Conservation (phyloP, 2,329 filamentous ascomycete genomes). For the Diaporthe sp. region DNA sequence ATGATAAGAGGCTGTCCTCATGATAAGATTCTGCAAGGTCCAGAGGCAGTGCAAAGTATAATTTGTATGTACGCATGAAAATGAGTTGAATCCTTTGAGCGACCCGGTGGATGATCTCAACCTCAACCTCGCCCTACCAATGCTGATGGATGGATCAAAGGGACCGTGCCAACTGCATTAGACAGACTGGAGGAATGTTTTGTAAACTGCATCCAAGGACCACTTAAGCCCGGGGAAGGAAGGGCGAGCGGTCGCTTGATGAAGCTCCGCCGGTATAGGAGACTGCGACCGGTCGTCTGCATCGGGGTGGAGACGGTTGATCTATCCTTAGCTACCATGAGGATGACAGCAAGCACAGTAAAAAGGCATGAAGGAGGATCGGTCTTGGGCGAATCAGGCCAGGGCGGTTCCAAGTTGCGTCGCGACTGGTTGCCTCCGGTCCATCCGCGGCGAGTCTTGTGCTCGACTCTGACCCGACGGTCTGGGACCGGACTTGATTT, state of each 20-base stretch:
- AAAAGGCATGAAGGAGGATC: not conserved
- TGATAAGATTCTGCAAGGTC: not conserved
- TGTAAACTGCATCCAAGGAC: not conserved
- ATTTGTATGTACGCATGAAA: not conserved
- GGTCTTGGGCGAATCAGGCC: not conserved
- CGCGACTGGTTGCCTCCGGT: not conserved
- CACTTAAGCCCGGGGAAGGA: not conserved
- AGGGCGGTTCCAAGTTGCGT: not conserved
- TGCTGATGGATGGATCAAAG: too few species aligned
- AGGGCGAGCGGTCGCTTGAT: not conserved
- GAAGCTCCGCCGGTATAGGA: constrained; percentile 2
- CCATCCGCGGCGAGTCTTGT: not conserved
- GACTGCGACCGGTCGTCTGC: not conserved
- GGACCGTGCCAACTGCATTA: not conserved
- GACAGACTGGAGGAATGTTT: too few species aligned
- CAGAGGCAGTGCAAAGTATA: too few species aligned
- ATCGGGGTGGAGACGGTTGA: not conserved
- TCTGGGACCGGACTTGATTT: not conserved
- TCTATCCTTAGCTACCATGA: not conserved
- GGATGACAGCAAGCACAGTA: not conserved
- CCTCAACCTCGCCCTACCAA: not conserved
- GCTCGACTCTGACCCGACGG: not conserved
- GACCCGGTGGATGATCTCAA: not conserved
- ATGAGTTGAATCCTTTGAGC: not conserved
- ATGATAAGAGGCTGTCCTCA: not conserved